phyloP scores from a whole-genome alignment of 768 basidiomycete genomes.

The Kondoa malvinella region DNA sequence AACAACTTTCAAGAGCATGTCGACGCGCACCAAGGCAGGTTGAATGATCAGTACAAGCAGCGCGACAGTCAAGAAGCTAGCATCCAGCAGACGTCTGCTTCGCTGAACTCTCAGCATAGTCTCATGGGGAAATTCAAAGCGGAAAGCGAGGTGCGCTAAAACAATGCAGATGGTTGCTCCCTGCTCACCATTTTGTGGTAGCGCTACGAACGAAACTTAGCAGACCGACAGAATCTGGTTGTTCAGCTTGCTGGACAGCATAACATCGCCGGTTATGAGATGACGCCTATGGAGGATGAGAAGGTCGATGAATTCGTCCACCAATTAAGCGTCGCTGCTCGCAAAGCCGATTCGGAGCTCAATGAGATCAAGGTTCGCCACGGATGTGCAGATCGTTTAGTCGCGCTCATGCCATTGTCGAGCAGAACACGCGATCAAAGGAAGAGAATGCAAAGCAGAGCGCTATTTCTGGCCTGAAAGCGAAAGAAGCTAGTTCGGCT shows the following conservation, averaged over 20 bases:
- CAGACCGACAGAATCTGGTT: constrained; percentile 56
- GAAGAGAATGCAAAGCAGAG: constrained; percentile 39
- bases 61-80: constrained; percentile 50
- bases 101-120: constrained; percentile 37
- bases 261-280: constrained; percentile 56
- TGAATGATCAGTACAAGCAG: background rate
- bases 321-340: constrained; percentile 40
- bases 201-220: constrained; percentile 56
- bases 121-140: constrained; percentile 45
- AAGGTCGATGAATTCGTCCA: constrained; percentile 54
- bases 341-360: constrained; percentile 16
- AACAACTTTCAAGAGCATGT: constrained; percentile 16
- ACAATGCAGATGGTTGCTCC: background rate
- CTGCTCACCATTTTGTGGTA: constrained; percentile 28
- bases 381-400: background rate
- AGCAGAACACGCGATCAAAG: background rate
- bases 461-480: constrained; percentile 46
- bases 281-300: constrained; percentile 50
- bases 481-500: constrained; percentile 34
- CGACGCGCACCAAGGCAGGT: constrained; percentile 21
- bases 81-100: constrained; percentile 34
- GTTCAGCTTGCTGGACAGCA: constrained; percentile 51
- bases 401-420: background rate
- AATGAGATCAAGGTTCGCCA: constrained; percentile 22
- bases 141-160: constrained; percentile 18